A percentile compares a stretch with the other conserved stretches of the same genome.
phyloP scores from a whole-genome alignment of 805 yeast genomes.

The Yamadazyma laniorum region DNA sequence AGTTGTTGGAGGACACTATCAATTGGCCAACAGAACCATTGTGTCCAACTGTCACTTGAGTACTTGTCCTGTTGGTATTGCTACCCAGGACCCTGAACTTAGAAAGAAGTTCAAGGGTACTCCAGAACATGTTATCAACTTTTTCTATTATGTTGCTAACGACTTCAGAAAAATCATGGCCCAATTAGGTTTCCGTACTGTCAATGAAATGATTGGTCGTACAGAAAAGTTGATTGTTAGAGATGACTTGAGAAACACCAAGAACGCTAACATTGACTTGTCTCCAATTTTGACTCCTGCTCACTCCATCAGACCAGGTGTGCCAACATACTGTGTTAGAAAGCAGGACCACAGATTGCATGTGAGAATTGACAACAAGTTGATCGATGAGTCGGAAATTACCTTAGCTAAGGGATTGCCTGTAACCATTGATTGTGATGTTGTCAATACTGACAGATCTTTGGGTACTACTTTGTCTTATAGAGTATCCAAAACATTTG shows the following conservation, averaged over 20 bases:
- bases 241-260: conserved; percentile 80
- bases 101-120: conserved; percentile 93
- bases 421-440: conserved; percentile 88
- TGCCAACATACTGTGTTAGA: conserved; percentile 86
- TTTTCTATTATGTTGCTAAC: conserved; percentile 90
- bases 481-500: conserved; percentile 88
- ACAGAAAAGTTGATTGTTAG: conserved; percentile 87
- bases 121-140: conserved; percentile 97
- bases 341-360: conserved; percentile 94
- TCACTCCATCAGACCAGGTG: conserved; percentile 94
- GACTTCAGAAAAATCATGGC: conserved; percentile 95
- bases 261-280: conserved; percentile 87
- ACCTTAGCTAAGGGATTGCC: conserved; percentile 97
- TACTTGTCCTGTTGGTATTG: conserved; percentile 98
- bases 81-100: conserved; percentile 94
- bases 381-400: conserved; percentile 92
- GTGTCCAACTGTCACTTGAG: conserved; percentile 75
- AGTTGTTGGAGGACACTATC: conserved; percentile 7
- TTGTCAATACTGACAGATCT: conserved; percentile 94
- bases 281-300: conserved; percentile 96
- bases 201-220: conserved; percentile 97
- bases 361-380: conserved; percentile 90
- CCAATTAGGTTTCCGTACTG: conserved; percentile 87
- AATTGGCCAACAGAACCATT: background rate
- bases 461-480: conserved; percentile 93